These are phyloP conservation scores for Cenococcum geophilum DNA, from an alignment of 495 filamentous ascomycete genomes.

Conservation along the genomic window DNA sequence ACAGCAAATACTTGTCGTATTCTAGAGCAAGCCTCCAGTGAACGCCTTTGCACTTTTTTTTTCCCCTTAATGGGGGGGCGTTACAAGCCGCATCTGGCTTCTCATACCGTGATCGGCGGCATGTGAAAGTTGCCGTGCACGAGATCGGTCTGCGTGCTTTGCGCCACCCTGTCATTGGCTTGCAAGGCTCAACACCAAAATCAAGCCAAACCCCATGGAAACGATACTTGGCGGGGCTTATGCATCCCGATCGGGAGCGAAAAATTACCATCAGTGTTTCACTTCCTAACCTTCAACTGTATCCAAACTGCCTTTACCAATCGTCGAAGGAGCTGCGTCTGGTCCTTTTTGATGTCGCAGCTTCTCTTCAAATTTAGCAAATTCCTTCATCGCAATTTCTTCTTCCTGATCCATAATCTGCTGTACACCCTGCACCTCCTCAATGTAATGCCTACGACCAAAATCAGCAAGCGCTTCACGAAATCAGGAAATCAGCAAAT, in stretches of 20 bases:
- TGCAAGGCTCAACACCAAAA: constrained; percentile 3
- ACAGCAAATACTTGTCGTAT: too few relatives aligned
- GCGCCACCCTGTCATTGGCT: constrained; percentile 5
- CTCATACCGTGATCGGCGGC: background rate
- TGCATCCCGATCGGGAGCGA: constrained; percentile 2
- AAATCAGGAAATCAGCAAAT: constrained; percentile 64
- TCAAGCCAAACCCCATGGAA: background rate
- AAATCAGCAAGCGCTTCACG: too few relatives aligned
- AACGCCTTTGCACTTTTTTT: too few relatives aligned
- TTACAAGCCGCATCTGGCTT: background rate
- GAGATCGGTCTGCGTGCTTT: background rate
- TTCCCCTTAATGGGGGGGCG: too few relatives aligned
- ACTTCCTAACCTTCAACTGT: constrained; percentile 41
- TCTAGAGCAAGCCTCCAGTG: too few relatives aligned
- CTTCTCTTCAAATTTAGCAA: constrained; percentile 95
- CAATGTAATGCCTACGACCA: constrained; percentile 68
- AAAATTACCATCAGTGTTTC: constrained; percentile 29
- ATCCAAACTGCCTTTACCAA: constrained; percentile 62
- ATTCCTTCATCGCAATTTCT: constrained; percentile 81
- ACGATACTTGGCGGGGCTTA: background rate
- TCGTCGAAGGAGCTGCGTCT: constrained; percentile 52
- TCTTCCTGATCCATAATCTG: constrained; percentile 91
- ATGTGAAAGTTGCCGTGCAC: background rate
- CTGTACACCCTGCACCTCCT: constrained; percentile 88
- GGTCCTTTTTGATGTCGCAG: constrained; percentile 66